Evolutionary conservation across 2,329 filamentous ascomycete genomes (phyloP).

Genomic region (Verticillium tricorpus): DNA sequence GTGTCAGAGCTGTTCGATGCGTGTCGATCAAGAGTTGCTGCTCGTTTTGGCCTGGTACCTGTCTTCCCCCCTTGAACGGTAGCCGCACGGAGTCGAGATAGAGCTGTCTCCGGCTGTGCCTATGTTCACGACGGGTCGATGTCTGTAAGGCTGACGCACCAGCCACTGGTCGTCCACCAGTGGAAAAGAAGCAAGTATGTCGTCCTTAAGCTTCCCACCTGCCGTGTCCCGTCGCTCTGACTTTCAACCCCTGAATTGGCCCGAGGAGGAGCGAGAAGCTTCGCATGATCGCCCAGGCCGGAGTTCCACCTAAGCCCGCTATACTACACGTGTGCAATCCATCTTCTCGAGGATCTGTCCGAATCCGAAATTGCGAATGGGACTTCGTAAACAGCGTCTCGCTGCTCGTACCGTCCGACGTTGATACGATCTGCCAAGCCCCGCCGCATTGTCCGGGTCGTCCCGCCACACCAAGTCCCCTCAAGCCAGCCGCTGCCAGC

Average conservation of each 20-base stretch:
- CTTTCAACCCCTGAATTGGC: background rate
- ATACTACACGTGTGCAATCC: background rate
- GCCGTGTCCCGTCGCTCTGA: background rate
- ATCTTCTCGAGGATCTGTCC: background rate
- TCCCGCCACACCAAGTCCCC: background rate
- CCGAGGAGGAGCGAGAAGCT: background rate
- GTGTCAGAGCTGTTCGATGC: background rate
- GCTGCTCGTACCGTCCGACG: background rate
- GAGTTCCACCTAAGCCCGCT: background rate
- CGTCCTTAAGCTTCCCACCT: background rate
- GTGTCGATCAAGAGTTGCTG: background rate
- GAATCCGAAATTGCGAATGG: background rate
- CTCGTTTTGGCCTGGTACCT: background rate
- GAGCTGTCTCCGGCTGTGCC: background rate
- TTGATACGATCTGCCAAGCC: background rate
- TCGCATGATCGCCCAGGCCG: background rate
- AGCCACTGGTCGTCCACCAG: background rate
- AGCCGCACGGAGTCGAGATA: too few relatives aligned
- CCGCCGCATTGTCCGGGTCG: background rate
- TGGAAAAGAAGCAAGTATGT: background rate
- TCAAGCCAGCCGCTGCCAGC: background rate
- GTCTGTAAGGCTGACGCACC: background rate
- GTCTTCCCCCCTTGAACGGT: too few relatives aligned
- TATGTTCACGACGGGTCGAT: background rate
- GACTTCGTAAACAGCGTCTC: background rate